These are phyloP conservation scores for Erodium chrysanthum DNA, from an alignment of 441 rosid species.

Conservation along the genomic window DNA sequence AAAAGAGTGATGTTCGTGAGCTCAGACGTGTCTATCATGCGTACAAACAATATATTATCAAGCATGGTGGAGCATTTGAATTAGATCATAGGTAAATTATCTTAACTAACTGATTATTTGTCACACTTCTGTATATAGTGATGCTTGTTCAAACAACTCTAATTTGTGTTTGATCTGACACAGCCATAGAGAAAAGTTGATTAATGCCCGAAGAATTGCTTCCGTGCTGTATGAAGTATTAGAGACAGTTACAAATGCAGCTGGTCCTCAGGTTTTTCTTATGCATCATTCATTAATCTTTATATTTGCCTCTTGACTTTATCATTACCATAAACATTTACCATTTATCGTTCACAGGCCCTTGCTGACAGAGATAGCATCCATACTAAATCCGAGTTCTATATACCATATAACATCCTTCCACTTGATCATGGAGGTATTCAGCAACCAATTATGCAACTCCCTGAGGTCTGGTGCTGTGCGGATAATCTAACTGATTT, in stretches of 20 bases:
- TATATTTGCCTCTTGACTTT: conserved; percentile 8
- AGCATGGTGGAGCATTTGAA: conserved; percentile 41
- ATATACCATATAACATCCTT: conserved; percentile 82
- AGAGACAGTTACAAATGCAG: conserved; percentile 44
- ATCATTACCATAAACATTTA: not conserved
- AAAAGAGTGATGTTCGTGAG: conserved; percentile 57
- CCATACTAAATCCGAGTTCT: conserved; percentile 45
- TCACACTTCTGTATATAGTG: conserved; percentile 1
- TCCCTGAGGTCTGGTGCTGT: conserved; percentile 63
- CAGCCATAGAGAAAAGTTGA: conserved; percentile 43
- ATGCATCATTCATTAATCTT: not conserved
- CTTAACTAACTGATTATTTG: not conserved
- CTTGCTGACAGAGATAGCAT: conserved; percentile 45
- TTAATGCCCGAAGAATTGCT: conserved; percentile 38
- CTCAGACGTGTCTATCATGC: conserved; percentile 64
- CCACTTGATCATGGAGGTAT: conserved; percentile 77
- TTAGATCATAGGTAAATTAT: conserved; percentile 38
- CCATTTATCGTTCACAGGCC: conserved; percentile 42
- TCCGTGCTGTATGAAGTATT: conserved; percentile 50
- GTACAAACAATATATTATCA: conserved; percentile 47
- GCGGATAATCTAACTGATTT: conserved; percentile 17
- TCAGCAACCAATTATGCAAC: conserved; percentile 78
- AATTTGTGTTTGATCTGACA: conserved; percentile 11
- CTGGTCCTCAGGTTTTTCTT: conserved; percentile 55
- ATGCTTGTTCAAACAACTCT: conserved; percentile 10